phyloP scores from a whole-genome alignment of 495 filamentous ascomycete genomes.

The Aspergillus heteromorphus region DNA sequence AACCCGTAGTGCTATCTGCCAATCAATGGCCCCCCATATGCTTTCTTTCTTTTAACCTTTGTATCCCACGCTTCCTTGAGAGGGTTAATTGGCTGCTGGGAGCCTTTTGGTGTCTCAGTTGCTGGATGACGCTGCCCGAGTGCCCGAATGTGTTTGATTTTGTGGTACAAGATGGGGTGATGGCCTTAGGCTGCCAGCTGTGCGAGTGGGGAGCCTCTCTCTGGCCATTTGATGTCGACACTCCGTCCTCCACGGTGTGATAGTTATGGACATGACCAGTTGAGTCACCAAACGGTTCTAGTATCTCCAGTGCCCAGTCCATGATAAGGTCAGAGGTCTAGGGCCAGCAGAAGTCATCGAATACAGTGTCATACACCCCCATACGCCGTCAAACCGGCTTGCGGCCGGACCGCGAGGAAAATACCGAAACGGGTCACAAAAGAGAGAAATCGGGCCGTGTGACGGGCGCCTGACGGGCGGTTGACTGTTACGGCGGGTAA shows the following conservation, averaged over 20 bases:
- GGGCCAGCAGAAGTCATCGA: background rate
- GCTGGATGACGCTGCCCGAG: background rate
- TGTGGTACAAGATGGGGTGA: background rate
- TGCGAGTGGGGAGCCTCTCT: too few species aligned
- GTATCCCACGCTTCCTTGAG: background rate
- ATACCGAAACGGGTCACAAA: slow-evolving; percentile 3
- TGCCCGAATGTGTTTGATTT: background rate
- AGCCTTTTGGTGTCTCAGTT: background rate
- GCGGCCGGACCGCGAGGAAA: background rate
- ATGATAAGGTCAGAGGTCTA: background rate
- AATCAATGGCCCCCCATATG: background rate
- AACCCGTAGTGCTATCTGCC: background rate
- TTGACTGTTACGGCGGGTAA: slow-evolving; percentile 11
- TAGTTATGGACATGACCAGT: background rate
- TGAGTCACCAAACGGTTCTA: background rate
- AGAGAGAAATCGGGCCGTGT: slow-evolving; percentile 5
- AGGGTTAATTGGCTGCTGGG: background rate
- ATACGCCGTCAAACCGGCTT: background rate
- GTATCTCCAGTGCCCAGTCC: background rate
- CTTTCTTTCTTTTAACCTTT: background rate
- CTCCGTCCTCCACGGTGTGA: too few species aligned
- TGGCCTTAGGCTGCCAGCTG: background rate
- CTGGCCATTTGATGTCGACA: too few species aligned
- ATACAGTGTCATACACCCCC: background rate
- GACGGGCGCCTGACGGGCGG: too few species aligned